Percentiles rank a stretch among this genome's conserved stretches.
Evolutionary conservation across 139 green algal species (phyloP).

Genomic region (Astrephomene gubernaculifera): DNA sequence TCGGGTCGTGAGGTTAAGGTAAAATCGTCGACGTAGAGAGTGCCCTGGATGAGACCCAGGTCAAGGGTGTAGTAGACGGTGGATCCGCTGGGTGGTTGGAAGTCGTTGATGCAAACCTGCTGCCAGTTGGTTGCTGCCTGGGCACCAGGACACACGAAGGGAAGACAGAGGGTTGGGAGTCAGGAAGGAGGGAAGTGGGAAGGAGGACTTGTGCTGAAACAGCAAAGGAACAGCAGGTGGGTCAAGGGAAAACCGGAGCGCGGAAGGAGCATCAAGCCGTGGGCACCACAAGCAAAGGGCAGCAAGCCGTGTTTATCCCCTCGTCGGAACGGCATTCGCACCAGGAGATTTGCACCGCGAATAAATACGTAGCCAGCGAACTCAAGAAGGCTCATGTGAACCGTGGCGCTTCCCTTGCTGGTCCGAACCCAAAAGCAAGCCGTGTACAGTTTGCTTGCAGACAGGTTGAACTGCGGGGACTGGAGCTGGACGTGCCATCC

Average conservation of each 20-base stretch:
- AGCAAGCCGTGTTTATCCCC: neutral
- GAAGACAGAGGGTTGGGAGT: neutral
- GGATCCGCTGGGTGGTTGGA: neutral
- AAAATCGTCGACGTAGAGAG: conserved; percentile 13
- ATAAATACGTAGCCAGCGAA: neutral
- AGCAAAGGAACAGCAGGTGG: neutral
- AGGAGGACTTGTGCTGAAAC: neutral
- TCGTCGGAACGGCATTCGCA: neutral
- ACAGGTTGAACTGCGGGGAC: neutral
- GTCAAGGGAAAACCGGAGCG: neutral
- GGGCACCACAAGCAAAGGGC: neutral
- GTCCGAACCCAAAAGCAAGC: conserved; percentile 13
- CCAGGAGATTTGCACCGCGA: neutral
- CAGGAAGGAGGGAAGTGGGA: neutral
- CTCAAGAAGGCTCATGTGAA: neutral
- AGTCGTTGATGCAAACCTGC: neutral
- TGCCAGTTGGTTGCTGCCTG: neutral
- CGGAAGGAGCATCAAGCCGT: neutral
- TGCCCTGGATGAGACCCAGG: neutral
- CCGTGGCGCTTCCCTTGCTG: neutral
- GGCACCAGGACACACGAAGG: neutral
- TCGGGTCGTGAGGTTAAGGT: neutral
- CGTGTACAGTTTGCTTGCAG: neutral
- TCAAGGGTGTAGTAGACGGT: neutral
- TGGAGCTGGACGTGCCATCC: neutral